Evolutionary conservation across 441 rosid genomes (phyloP).

Genomic region (Syzygium syzygioides): DNA sequence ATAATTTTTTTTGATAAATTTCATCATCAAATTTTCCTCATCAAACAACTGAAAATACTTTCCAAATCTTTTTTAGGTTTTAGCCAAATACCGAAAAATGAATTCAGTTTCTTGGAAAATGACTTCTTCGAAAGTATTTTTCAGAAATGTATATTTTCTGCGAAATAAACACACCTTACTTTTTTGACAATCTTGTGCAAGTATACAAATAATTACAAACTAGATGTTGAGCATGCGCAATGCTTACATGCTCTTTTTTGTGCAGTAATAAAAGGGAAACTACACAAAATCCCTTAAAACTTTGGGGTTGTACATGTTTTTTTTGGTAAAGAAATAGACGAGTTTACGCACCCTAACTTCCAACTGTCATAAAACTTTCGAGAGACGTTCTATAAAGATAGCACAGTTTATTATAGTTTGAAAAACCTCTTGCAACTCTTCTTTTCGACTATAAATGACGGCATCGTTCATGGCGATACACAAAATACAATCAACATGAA

Average conservation of each 20-base stretch:
- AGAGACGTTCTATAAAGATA: background rate
- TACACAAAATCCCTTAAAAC: background rate
- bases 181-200: too few relatives aligned
- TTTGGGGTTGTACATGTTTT: background rate
- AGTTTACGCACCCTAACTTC: too few relatives aligned
- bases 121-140: too few relatives aligned
- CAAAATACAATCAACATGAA: background rate
- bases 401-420: background rate
- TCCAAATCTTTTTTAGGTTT: too few relatives aligned
- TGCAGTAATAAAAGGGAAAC: background rate
- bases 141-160: too few relatives aligned
- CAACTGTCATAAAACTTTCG: background rate
- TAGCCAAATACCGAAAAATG: too few relatives aligned
- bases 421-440: background rate
- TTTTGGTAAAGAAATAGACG: too few relatives aligned
- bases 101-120: too few relatives aligned
- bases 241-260: background rate
- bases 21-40: too few relatives aligned
- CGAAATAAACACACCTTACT: too few relatives aligned
- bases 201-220: background rate
- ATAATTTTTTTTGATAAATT: too few relatives aligned
- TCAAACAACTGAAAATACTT: too few relatives aligned
- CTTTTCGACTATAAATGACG: background rate
- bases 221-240: background rate
- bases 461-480: background rate